A percentile compares a stretch with the other conserved stretches of the same genome.
Conservation (phyloP, 257 asterid genomes). For the Salvia splendens region DNA sequence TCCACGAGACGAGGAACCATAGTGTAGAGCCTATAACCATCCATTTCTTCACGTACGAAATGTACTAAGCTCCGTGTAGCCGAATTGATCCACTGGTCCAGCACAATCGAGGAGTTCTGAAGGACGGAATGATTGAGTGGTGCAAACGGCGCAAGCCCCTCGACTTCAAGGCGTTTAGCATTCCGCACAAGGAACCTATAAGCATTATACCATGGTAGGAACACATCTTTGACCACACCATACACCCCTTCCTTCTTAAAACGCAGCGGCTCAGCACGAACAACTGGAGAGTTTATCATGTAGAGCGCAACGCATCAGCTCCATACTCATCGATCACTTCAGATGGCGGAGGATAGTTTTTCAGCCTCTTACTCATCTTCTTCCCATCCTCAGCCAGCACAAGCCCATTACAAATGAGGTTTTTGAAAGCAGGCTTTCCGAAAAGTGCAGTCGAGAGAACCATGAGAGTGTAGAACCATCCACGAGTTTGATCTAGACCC, state of each 20-base stretch:
- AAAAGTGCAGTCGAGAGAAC: conserved; percentile 95
- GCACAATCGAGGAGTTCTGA: conserved; percentile 78
- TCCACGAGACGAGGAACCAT: conserved; percentile 89
- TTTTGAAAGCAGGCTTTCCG: conserved; percentile 97
- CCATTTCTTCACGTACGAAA: conserved; percentile 95
- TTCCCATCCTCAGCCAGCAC: conserved; percentile 97
- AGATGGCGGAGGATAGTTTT: conserved; percentile 88
- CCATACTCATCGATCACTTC: conserved; percentile 94
- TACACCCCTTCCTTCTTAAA: no score
- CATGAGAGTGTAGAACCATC: conserved; percentile 99
- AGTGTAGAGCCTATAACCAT: conserved; percentile 92
- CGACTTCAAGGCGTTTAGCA: conserved; percentile 90
- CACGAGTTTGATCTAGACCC: conserved; percentile 98
- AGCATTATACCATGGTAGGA: conserved; percentile 99
- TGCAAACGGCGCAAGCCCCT: conserved; percentile 72
- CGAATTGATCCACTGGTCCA: conserved; percentile 94
- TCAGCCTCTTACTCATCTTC: conserved; percentile 95
- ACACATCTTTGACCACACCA: conserved; percentile 87
- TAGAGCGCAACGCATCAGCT: conserved; percentile 95
- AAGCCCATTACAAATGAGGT: conserved; percentile 98
- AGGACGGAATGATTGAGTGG: conserved; percentile 71
- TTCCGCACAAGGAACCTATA: conserved; percentile 96
- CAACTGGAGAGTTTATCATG: conserved; percentile 96
- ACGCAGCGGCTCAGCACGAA: conserved; percentile 97
- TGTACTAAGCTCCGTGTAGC: conserved; percentile 94